Evolutionary conservation across 2,329 filamentous ascomycete species (phyloP), one percentile per base, ranked within the genome.

Genomic region (Aspergillus sergii): DNA sequence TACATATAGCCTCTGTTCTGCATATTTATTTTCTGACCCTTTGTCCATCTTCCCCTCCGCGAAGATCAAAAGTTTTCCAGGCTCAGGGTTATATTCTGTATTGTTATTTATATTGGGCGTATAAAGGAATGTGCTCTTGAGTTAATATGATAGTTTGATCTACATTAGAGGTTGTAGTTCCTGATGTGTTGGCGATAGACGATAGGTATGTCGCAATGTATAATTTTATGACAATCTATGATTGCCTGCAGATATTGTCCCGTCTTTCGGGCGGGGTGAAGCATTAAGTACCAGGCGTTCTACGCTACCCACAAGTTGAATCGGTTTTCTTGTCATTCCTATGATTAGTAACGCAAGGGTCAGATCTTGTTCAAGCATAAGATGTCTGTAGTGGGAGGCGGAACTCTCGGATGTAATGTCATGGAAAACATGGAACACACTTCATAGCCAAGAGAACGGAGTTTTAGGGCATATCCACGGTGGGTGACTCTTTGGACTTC

Each of bases 1-100:
- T 34, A n/a, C 46, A 64, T 62, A 63, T 57, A 57, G 59, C 58
- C 54, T 39, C 16, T 60, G 54, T 55, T 54, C 19, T 57, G 23
- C 55, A 57, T 62, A 43, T 57, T 45, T 26, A 56, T 41, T 41
- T 34, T 23, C 8, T 30, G 57, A 58, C 30, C 21, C 16, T 60
- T 60, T 41, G 12, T 57, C 45, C 16, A n/a, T 46, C 34, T 16
- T 36, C 51, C 4, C 7, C 11, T 2, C n/a, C 2, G 21, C 21
- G 32, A 39, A 55, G 51, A 36, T 36, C 7, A 62, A 63, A 63
- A 63, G 57, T 60, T 63, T 16, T 53, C 36, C 34, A 5, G 50
- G 50, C 50, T 39, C 32, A 9, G 51, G 30, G 58, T 56, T 54
- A 26, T 51, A n/a, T 54, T 46, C 43, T 46, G 30, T 59, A 57